Percentiles rank a stretch among this genome's conserved stretches.
phyloP scores from a whole-genome alignment of 345 rosid genomes.

The Crucihimalaya himalaica region DNA sequence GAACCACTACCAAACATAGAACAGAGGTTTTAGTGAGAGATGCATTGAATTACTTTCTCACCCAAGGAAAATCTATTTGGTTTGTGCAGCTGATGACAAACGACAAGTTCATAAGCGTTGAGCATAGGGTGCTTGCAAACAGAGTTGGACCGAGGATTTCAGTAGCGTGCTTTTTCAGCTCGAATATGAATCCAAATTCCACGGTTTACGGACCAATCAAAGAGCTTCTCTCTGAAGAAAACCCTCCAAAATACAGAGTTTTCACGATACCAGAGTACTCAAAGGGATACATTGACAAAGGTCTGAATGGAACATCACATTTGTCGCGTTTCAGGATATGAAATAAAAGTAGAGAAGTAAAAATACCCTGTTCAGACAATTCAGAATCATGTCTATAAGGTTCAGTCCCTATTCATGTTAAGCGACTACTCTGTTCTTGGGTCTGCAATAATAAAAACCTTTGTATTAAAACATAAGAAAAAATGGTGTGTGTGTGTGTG shows the following conservation, averaged over 20 bases:
- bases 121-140: slow-evolving; percentile 42
- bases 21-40: no score
- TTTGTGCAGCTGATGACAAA: slow-evolving; percentile 44
- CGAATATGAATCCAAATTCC: background rate
- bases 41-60: background rate
- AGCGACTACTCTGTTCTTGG: background rate
- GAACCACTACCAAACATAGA: background rate
- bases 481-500: background rate
- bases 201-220: slow-evolving; percentile 47
- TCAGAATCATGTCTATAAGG: background rate
- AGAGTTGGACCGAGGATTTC: slow-evolving; percentile 42
- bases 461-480: background rate
- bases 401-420: background rate
- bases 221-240: slow-evolving; percentile 45
- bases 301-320: slow-evolving; percentile 36
- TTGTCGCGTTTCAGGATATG: slow-evolving; percentile 31
- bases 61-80: background rate
- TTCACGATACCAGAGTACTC: slow-evolving; percentile 35
- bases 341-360: background rate
- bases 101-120: slow-evolving; percentile 43
- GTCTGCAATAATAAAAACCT: slow-evolving; percentile 1
- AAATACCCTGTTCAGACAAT: background rate
- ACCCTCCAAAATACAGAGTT: slow-evolving; percentile 41
- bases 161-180: slow-evolving; percentile 44
- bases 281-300: slow-evolving; percentile 30